Base-by-base conservation (phyloP, 208 protist genomes). In the Leishmania lainsoni region DNA sequence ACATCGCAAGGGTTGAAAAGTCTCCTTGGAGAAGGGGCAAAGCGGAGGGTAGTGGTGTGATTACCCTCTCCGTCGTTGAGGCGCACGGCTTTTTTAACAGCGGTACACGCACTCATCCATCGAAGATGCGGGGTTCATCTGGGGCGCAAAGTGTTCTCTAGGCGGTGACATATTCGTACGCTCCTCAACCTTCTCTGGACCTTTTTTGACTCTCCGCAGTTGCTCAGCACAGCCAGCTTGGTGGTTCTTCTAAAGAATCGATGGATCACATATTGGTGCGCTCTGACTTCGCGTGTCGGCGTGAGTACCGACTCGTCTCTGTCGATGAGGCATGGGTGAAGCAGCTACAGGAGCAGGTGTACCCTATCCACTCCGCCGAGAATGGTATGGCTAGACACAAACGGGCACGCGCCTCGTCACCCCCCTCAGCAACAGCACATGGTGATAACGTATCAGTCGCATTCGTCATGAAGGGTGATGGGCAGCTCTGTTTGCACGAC, bases 221-320 rank as follows among this genome's bases (percentile, higher is more conserved):
- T 12, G 26, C 32, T n/a, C 49, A 4, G 26, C 16, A 8, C 29
- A 12, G 8, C 22, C 49, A 16, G 29, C 39, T 32, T 39, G 35
- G 35, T 39, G 35, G 35, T 1, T 39, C 35, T 39, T 1, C 1
- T 39, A 39, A 39, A 39, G 35, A 39, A 1, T 39, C 42, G 0
- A 94, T 92, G 91, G 59, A 89, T 66, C 76, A 63, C n/a, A 83
- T 94, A 22, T 86, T 81, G 16, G 54, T 94, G 16, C 82, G 83
- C 4, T 75, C 75, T 9, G 79, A 93, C 72, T 94, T 93, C 81
- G 83, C 77, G 0, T 56, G 65, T 12, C 73, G 70, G 45, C 49
- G 76, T 32, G 87, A 90, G 32, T 95, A 88, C 63, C 81, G 90
- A 54, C 76, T 95, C 2, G 49, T 95, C n/a, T 76, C 85, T 0